Evolutionary conservation across 495 filamentous ascomycete genomes (phyloP), one percentile per base, ranked within the genome.

Genomic region (Penicillium chermesinum): DNA sequence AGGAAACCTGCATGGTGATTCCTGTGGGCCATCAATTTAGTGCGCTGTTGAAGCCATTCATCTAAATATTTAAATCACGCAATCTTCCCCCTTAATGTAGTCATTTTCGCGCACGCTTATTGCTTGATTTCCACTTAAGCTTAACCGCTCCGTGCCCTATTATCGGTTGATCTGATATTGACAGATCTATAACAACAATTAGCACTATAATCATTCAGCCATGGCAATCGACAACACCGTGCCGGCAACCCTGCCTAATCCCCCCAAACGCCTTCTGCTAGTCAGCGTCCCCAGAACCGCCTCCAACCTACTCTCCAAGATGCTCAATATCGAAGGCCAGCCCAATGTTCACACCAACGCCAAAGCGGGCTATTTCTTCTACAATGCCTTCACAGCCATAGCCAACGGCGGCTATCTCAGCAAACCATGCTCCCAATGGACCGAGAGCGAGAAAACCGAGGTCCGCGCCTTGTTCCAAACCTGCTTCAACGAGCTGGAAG

Each of bases 261-360:
- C 17, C 1, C 40, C 54, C 7, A 39, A 36, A 2, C 58, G 58
- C 15, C 7, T 58, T 2, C 44, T 58, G 2, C 46, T 61, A 2
- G 21, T 72, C 34, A 69, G 61, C n/a, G 48, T 54, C 19, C 71
- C 71, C n/a, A 63, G 71, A 39, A 72, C 70, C 0, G 71, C 71
- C 2, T 72, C 68, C 9, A 73, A 74, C 47, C 54, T 73, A 9
- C 53, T 74, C 3, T 27, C 68, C 15, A 64, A 59, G 35, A 57
- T 74, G 7, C 52, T 74, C 5, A 60, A 65, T 22, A 53, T 74
- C n/a, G 46, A 57, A 0, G 53, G 70, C 8, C 73, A 75, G 44
- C 62, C 60, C 3, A 38, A 63, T n/a, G 38, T 58, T 6, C 19
- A 58, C 19, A 52, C 55, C 19, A 66, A 44, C 32, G 38, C 49